Base-by-base conservation (phyloP, 2,329 filamentous ascomycete species). In the Dothiorella sarmentorum region DNA sequence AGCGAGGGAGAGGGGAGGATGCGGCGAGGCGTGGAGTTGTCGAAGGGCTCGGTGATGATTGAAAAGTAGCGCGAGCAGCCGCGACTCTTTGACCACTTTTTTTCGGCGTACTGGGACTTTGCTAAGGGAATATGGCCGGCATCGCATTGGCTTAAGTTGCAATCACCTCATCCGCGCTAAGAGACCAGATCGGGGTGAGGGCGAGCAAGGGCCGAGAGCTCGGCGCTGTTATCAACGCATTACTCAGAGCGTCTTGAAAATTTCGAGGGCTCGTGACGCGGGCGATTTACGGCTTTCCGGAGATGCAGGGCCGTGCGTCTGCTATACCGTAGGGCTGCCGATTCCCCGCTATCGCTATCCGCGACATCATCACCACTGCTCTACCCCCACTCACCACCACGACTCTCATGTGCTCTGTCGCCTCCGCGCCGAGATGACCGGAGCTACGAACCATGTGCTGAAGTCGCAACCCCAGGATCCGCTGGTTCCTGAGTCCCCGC, bases 401-500 rank as follows among this genome's bases (percentile, higher is more conserved):
- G 63, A 64, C 66, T 73, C 70, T 68, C 66, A 68, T 65, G 64
- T 62, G 64, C 67, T 63, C 66, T 62, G 65, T 65, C 60, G 59
- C 66, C 55, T 58, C 65, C 59, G 27, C 38, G 45, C 60, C 64
- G 73, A 71, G 67, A 75, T 75, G 73, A 71, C 71, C 53, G 65
- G 61, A 61, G 62, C 64, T 44, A 29, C 59, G 59, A 3, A 37
- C 4, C 75, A 81, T 81, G 73, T 74, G 49, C 58, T 62, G 26
- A 24, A 27, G 26, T 43, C 59, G 51, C 38, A 51, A 49, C 59
- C 66, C 61, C 60, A 66, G 61, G 66, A 67, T 61, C 69, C 70
- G 63, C 70, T 73, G 62, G 68, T 65, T 67, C 69, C 63, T 68
- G 75, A 69, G 67, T 68, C 69, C 56, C 68, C 44, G 80, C 68